Evolutionary conservation across 2,329 filamentous ascomycete genomes (phyloP).

Genomic region (Didymella lethalis): DNA sequence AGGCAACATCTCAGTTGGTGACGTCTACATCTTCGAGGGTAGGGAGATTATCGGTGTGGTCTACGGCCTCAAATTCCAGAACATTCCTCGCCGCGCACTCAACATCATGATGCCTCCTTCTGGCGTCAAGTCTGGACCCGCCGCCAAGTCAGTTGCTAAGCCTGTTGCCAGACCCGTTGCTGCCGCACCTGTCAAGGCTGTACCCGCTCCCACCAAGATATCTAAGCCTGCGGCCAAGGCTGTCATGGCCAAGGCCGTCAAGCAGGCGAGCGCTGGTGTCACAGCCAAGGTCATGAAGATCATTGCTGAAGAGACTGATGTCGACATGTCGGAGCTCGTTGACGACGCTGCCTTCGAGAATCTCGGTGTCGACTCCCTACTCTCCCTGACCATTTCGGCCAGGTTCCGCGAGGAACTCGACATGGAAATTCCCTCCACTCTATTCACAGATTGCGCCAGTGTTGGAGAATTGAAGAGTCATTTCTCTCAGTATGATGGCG

Average conservation of each 20-base stretch:
- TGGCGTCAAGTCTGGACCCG: constrained; percentile 51
- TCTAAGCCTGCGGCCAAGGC: constrained; percentile 64
- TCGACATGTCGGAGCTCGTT: constrained; percentile 65
- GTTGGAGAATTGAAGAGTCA: constrained; percentile 68
- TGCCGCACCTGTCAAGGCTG: constrained; percentile 46
- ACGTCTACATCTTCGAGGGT: constrained; percentile 68
- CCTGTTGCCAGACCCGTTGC: constrained; percentile 49
- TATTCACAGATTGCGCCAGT: constrained; percentile 68
- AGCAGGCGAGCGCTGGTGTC: constrained; percentile 57
- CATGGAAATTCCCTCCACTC: constrained; percentile 64
- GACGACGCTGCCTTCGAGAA: constrained; percentile 69
- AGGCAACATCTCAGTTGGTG: constrained; percentile 64
- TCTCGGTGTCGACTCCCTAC: constrained; percentile 68
- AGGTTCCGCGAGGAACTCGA: constrained; percentile 69
- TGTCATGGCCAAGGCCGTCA: constrained; percentile 57
- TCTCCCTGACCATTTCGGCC: constrained; percentile 68
- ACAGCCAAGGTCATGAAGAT: constrained; percentile 67
- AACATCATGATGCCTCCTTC: constrained; percentile 72
- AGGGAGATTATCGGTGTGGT: constrained; percentile 66
- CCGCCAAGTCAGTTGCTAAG: constrained; percentile 43
- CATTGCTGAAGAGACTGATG: constrained; percentile 71
- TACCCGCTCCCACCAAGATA: constrained; percentile 49
- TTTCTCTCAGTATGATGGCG: constrained; percentile 59
- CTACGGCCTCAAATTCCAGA: constrained; percentile 71
- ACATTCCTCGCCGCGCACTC: constrained; percentile 70